Evolutionary conservation across 148 eudicot genomes (phyloP), one percentile per base, ranked within the genome.

Genomic region (Spergularia marina): DNA sequence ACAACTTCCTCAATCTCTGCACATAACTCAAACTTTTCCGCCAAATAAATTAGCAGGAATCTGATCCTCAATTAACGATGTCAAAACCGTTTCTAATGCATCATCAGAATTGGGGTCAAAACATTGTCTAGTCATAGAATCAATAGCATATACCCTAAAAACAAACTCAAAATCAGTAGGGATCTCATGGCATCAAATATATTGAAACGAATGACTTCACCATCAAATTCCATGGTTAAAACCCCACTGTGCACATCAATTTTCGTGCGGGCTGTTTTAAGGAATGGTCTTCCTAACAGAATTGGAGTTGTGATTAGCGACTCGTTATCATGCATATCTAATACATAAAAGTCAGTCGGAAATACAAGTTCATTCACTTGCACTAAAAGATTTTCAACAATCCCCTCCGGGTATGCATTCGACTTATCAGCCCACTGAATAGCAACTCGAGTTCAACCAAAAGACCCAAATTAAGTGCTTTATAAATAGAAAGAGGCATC

Each of bases 211-310:
- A 77, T 58, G 4, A 72, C 15, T 5, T 81, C 56, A 39, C 80
- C 84, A 66, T 81, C 70, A 75, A 76, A 81, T 66, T 76, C 74
- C 60, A 81, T 56, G 10, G 76, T 63, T 0, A 81, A n/a, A 0
- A 56, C 58, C 5, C 77, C 80, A 10, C n/a, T 20, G 49, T 76
- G 41, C 10, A 81, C 83, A 81, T 81, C 69, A 36, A 81, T 81
- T 23, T 76, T 72, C 2, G 77, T 56, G 2, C 60, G 16, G 18
- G 60, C 18, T 12, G 72, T 80, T 15, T 65, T 76, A 1, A 81
- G 40, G 12, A 81, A 81, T 0, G 80, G 77, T 72, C 84, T 81
- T 11, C 84, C 81, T 55, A 78, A 63, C n/a, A 82, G 21, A 7
- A 76, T 34, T 14, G 67, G 61, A 2, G 12, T 17, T 12, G 36